A percentile compares a stretch with the other conserved stretches of the same genome.
Evolutionary conservation across 306 rosid genomes (phyloP).

Genomic region (Castanea crenata): DNA sequence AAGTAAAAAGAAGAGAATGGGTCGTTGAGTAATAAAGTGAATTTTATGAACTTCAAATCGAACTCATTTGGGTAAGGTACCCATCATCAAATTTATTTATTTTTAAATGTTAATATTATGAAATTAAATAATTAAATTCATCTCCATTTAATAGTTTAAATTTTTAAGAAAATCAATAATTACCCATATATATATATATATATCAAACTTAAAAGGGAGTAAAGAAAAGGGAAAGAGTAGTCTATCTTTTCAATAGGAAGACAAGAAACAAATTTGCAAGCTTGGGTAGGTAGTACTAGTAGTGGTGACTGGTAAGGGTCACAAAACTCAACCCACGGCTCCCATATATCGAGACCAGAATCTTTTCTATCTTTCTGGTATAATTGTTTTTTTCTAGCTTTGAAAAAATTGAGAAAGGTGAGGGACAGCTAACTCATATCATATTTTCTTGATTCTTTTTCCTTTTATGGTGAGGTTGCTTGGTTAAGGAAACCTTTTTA

Average conservation of each 20-base stretch:
- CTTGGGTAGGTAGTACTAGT: no score
- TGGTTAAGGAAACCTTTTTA: constrained; percentile 5
- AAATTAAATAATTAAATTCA: no score
- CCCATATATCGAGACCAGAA: constrained; percentile 25
- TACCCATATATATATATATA: no score
- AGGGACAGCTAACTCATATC: constrained; percentile 29
- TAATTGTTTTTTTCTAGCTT: background rate
- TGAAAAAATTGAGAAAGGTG: constrained; percentile 22
- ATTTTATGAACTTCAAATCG: constrained; percentile 3
- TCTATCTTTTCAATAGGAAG: no score
- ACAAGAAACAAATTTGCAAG: no score
- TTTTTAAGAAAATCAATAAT: no score
- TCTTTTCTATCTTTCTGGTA: constrained; percentile 2
- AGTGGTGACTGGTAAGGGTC: no score
- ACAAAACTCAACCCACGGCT: background rate
- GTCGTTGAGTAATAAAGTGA: background rate
- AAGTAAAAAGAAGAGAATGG: background rate
- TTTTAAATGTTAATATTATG: no score
- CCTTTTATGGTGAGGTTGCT: constrained; percentile 21
- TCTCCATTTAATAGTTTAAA: no score
- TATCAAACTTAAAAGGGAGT: no score
- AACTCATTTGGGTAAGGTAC: background rate
- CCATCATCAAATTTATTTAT: no score
- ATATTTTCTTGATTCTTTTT: constrained; percentile 11
- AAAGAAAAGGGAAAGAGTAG: no score